phyloP scores from a whole-genome alignment of 768 basidiomycete species.

The Leucocoprinus birnbaumii region DNA sequence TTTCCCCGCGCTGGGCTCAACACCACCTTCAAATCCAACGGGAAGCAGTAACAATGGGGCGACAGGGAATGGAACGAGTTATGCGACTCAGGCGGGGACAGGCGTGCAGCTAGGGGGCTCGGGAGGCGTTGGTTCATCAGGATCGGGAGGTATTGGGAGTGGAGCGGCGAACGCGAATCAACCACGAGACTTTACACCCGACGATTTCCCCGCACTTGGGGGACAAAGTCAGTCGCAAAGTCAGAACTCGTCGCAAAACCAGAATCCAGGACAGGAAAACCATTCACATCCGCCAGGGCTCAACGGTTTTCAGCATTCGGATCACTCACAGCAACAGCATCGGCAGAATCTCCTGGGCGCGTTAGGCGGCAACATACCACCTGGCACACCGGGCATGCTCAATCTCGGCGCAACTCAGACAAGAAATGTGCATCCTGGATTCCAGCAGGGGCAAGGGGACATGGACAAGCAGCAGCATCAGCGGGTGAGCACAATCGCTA shows the following conservation, averaged over 20 bases:
- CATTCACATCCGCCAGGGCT: slow-evolving; percentile 73
- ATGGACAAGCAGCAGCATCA: slow-evolving; percentile 58
- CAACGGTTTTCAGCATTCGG: slow-evolving; percentile 56
- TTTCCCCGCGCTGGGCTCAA: slow-evolving; percentile 82
- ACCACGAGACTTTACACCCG: slow-evolving; percentile 74
- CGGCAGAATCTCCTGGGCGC: slow-evolving; percentile 57
- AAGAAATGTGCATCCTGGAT: slow-evolving; percentile 47
- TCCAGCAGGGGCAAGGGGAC: slow-evolving; percentile 60
- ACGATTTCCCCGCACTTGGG: slow-evolving; percentile 87
- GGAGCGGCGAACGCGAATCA: slow-evolving; percentile 34
- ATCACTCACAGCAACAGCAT: slow-evolving; percentile 46
- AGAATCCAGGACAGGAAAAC: slow-evolving; percentile 34
- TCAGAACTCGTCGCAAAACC: slow-evolving; percentile 30
- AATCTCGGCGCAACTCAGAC: slow-evolving; percentile 45
- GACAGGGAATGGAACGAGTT: slow-evolving; percentile 55
- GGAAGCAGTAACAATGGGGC: slow-evolving; percentile 33
- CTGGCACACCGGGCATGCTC: slow-evolving; percentile 65
- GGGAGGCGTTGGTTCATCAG: slow-evolving; percentile 27
- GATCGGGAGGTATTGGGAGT: slow-evolving; percentile 33
- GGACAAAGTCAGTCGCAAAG: slow-evolving; percentile 49
- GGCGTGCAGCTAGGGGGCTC: slow-evolving; percentile 46
- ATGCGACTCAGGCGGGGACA: slow-evolving; percentile 79
- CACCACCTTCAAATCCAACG: slow-evolving; percentile 41
- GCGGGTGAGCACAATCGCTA: slow-evolving; percentile 46
- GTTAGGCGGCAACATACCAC: slow-evolving; percentile 35